Evolutionary conservation across 768 basidiomycete genomes (phyloP).

Genomic region (Boletus barrowsii): DNA sequence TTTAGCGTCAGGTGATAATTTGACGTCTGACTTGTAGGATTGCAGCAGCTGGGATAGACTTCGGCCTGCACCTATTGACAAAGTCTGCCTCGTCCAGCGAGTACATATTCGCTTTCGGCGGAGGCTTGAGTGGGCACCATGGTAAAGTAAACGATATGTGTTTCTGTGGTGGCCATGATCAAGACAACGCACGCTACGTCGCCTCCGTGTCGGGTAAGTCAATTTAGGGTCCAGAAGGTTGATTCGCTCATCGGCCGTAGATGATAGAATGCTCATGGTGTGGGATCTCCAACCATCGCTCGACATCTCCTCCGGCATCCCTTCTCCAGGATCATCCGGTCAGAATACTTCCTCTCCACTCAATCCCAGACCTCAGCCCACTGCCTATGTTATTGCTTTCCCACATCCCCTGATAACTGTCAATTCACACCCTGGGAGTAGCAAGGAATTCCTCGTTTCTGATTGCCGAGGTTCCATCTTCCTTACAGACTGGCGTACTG

Average conservation of each 20-base stretch:
- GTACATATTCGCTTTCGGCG: constrained; percentile 67
- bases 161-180: constrained; percentile 72
- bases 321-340: constrained; percentile 32
- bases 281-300: constrained; percentile 75
- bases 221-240: neutral
- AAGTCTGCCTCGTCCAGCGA: constrained; percentile 49
- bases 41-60: constrained; percentile 64
- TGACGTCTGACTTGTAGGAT: constrained; percentile 44
- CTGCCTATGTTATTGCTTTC: constrained; percentile 73
- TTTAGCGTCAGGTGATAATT: neutral
- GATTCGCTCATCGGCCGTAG: constrained; percentile 33
- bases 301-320: constrained; percentile 39
- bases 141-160: constrained; percentile 74
- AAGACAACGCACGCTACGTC: constrained; percentile 68
- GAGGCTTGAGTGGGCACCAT: constrained; percentile 79
- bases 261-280: constrained; percentile 82
- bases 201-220: constrained; percentile 73
- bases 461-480: constrained; percentile 73
- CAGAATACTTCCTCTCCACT: constrained; percentile 30
- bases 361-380: constrained; percentile 58
- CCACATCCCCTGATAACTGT: constrained; percentile 69
- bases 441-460: constrained; percentile 77
- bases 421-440: constrained; percentile 64
- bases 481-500: constrained; percentile 80
- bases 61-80: constrained; percentile 66